Evolutionary conservation across 306 rosid genomes (phyloP).

Genomic region (Psophocarpus tetragonolobus): DNA sequence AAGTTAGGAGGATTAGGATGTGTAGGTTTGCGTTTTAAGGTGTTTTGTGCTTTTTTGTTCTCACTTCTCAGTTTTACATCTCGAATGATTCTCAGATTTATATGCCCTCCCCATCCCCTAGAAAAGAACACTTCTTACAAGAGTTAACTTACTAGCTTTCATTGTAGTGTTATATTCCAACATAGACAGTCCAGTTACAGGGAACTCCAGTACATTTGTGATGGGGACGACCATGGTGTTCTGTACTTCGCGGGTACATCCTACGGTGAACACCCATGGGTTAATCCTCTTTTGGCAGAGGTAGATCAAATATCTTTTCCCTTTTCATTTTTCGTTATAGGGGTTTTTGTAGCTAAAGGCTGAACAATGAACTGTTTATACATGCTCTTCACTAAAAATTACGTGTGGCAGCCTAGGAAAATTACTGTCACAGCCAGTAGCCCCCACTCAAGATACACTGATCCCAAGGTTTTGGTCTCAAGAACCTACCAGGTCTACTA

Average conservation of each 20-base stretch:
- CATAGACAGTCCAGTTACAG: constrained; percentile 89
- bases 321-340: neutral
- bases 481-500: constrained; percentile 78
- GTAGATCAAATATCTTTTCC: constrained; percentile 39
- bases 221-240: constrained; percentile 90
- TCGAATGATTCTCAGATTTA: neutral
- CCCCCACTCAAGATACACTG: constrained; percentile 88
- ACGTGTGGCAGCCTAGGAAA: constrained; percentile 52
- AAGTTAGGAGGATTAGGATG: neutral
- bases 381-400: constrained; percentile 24
- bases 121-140: neutral
- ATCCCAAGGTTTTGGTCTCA: constrained; percentile 91
- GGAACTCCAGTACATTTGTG: constrained; percentile 86
- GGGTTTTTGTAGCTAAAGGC: neutral
- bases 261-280: constrained; percentile 90
- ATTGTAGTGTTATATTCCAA: constrained; percentile 65
- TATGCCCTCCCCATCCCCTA: neutral
- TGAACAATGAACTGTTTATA: constrained; percentile 3
- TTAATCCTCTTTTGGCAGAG: constrained; percentile 92
- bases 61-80: neutral
- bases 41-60: constrained; percentile 12
- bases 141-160: constrained; percentile 26
- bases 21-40: neutral
- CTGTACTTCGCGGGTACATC: constrained; percentile 88
- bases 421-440: constrained; percentile 74